Evolutionary conservation across 1,284 basidiomycete genomes (phyloP).

Genomic region (Rhizoctonia solani): DNA sequence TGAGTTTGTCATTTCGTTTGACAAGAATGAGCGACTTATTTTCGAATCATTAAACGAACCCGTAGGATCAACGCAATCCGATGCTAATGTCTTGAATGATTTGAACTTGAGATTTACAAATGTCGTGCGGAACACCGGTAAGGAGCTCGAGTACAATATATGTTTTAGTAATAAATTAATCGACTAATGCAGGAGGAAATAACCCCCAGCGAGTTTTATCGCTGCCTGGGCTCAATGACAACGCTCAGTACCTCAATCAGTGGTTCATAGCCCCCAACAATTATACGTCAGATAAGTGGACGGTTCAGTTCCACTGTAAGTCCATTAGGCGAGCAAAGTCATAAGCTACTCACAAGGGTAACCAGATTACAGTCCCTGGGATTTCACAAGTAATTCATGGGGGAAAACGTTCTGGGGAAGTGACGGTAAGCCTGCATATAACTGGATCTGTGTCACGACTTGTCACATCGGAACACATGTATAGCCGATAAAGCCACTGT

Average conservation of each 20-base stretch:
- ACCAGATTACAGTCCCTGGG: constrained; percentile 33
- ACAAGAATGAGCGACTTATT: constrained; percentile 29
- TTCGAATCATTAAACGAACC: constrained; percentile 37
- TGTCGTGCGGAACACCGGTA: constrained; percentile 35
- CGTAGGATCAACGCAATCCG: constrained; percentile 17
- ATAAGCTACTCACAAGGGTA: not conserved
- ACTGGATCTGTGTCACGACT: not conserved
- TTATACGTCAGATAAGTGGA: constrained; percentile 32
- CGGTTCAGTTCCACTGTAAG: constrained; percentile 35
- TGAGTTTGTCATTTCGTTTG: too few relatives aligned
- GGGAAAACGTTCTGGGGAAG: constrained; percentile 35
- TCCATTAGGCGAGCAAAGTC: not conserved
- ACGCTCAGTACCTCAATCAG: constrained; percentile 6
- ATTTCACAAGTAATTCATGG: constrained; percentile 35
- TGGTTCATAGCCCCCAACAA: constrained; percentile 18
- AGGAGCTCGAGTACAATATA: not conserved
- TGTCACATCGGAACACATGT: not conserved
- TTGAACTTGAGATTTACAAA: constrained; percentile 31
- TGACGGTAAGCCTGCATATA: constrained; percentile 18
- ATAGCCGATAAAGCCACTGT: constrained; percentile 34
- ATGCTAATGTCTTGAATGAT: constrained; percentile 31
- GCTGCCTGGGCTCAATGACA: constrained; percentile 18
- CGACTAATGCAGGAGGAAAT: constrained; percentile 6
- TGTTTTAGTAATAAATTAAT: not conserved
- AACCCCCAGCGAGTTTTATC: constrained; percentile 22